Base-by-base conservation (phyloP, 192 early-diverging fungal genomes). In the Glomus cerebriforme region DNA sequence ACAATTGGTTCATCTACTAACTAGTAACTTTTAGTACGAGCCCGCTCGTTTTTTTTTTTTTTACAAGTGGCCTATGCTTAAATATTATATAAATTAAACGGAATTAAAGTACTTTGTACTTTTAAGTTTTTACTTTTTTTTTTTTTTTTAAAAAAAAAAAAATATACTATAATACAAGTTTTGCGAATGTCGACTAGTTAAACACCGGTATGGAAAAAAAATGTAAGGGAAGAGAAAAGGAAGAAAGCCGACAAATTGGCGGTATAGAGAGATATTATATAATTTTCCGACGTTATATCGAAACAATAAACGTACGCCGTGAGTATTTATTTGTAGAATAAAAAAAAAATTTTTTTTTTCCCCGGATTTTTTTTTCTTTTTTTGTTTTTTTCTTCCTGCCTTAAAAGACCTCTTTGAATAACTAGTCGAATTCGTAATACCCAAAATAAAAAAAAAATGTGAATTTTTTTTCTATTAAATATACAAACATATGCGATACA, bases 401-500 rank as follows among this genome's bases (percentile, higher is more conserved):
- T 64, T n/a, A n/a, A n/a, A 22, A 62, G 59, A n/a, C 59, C 59
- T 22, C n/a, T 29, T 64, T 64, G 63, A 64, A n/a, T 64, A 64
- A 64, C 63, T 64, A 31, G 15, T 64, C 63, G 29, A 64, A 54
- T 54, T 54, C 49, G 49, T 54, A 54, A 54, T 19, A 54, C 13
- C 49, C 13, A 54, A 54, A 54, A 47, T 15, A 17, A 49, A 17
- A 54, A 54, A 19, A 15, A 19, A 5, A 54, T 19, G 19, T 54
- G 19, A 47, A 4, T 54, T 19, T 15, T 54, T 54, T 39, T 39
- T 39, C 19, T 19, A 54, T 54, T 54, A 19, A 39, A 39, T 54
- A 54, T 17, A 17, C 49, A 54, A 54, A 4, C 19, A 19, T 54
- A 3, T 49, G 47, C 13, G 13, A 19, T 54, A 19, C 19, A 19